phyloP scores from a whole-genome alignment of 768 basidiomycete species.

The Serendipita sp. region DNA sequence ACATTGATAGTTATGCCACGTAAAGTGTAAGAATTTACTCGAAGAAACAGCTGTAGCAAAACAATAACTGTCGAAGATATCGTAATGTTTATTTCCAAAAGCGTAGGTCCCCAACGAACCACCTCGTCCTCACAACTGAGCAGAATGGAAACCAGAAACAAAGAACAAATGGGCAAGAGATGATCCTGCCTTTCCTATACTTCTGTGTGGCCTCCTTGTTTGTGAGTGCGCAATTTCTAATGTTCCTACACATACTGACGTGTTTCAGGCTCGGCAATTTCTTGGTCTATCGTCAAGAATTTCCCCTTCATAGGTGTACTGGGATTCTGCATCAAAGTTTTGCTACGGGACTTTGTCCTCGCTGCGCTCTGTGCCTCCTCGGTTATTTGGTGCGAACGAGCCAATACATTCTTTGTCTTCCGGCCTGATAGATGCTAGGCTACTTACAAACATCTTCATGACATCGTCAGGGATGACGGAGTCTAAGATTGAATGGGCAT shows the following conservation, averaged over 20 bases:
- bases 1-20: conserved; percentile 85
- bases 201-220: conserved; percentile 62
- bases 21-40: conserved; percentile 51
- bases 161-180: conserved; percentile 98
- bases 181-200: conserved; percentile 85
- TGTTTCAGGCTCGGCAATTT: conserved; percentile 51
- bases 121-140: neutral
- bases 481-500: conserved; percentile 74
- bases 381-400: conserved; percentile 41
- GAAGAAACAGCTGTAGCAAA: conserved; percentile 16
- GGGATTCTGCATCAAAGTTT: conserved; percentile 59
- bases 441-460: conserved; percentile 48
- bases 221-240: conserved; percentile 29
- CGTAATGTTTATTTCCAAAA: conserved; percentile 97
- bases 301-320: conserved; percentile 39
- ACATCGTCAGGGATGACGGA: conserved; percentile 48
- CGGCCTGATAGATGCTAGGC: conserved; percentile 8
- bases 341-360: conserved; percentile 75
- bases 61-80: conserved; percentile 34
- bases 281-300: conserved; percentile 77
- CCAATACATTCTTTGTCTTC: neutral
- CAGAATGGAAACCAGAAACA: conserved; percentile 44
- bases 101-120: conserved; percentile 33
- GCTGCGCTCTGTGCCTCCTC: conserved; percentile 56
- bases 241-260: neutral